Base-by-base conservation (phyloP, 495 filamentous ascomycete genomes). In the Daldinia caldariorum region DNA sequence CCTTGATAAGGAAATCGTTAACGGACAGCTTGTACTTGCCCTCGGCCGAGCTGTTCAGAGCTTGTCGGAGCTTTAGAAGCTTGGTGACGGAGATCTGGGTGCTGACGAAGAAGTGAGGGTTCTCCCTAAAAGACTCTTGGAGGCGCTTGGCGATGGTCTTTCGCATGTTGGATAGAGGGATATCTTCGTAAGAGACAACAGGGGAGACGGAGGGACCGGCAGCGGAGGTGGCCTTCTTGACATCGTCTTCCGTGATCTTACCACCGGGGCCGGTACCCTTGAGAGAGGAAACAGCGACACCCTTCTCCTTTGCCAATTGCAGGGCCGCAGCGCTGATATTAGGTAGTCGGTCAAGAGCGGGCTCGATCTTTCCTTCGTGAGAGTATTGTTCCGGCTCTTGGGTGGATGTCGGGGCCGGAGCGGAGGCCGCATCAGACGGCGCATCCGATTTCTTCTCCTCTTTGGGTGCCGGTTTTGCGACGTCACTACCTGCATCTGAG, bases 1-100 rank as follows among this genome's bases (percentile, higher is more conserved):
- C 95, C 87, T 99, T 99, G 86, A 99, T 91, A 41, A 99, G 85
- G 87, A 99, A 99, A 83, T 99, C 95, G 79, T 99, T 99, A 81
- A 99, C 91, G 14, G 93, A 97, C 37, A 99, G 92, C 88, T 97
- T 98, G 88, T 97, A 98, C 78, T 92, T 89, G 81, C 95, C 95
- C 54, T 96, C 91, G 7, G 92, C 81, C 22, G 90, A 89, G 76
- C 88, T 86, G 82, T 99, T 99, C 66, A 99, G 89, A 45, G 95
- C 93, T 82, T 93, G 89, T 75, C 95, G 94, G 63, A 99, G 92
- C 84, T 97, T 97, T 60, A 97, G 81, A 22, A 99, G 91, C 86
- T 98, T 98, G 75, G 84, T 85, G 54, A 98, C 95, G 34, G 94
- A 97, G 72, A 98, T 85, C 56, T 87, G 87, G 65, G 91, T 87